These are phyloP conservation scores for Metarhizium guizhouense DNA, from an alignment of 2,329 filamentous ascomycete genomes.

Conservation along the genomic window DNA sequence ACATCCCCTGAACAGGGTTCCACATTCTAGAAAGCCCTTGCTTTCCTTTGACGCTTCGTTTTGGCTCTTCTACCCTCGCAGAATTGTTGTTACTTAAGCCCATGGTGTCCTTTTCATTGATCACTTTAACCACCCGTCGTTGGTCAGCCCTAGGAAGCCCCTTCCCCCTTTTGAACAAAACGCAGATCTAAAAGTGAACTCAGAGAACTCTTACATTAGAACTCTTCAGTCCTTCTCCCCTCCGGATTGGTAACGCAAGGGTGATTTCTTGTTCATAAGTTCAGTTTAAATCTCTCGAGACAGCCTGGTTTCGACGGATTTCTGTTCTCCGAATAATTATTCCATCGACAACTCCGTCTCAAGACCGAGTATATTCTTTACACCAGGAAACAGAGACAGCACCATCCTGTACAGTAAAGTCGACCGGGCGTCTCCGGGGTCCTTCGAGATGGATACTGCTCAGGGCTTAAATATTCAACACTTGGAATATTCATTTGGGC, in stretches of 20 bases:
- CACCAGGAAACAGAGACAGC: not conserved
- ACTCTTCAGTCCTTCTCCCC: too few relatives aligned
- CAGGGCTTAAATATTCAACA: not conserved
- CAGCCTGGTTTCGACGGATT: not conserved
- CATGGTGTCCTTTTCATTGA: not conserved
- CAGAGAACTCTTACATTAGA: not conserved
- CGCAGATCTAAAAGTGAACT: not conserved
- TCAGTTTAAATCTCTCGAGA: not conserved
- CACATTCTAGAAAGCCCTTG: slow-evolving; percentile 3
- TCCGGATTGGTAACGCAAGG: not conserved
- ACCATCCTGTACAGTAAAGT: not conserved
- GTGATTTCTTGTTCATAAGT: not conserved
- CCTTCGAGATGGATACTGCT: not conserved
- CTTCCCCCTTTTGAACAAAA: not conserved
- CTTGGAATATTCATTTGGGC: not conserved
- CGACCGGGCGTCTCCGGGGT: not conserved
- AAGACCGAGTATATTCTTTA: not conserved
- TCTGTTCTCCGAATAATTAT: not conserved
- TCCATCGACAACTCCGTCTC: not conserved
- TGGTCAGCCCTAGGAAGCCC: not conserved
- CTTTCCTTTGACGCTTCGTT: not conserved
- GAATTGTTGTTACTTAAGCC: not conserved
- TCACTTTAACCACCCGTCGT: not conserved
- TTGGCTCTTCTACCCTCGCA: not conserved
- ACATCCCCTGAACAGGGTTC: slow-evolving; percentile 1